Evolutionary conservation across 2,329 filamentous ascomycete species (phyloP).

Genomic region (Tolypocladium album): DNA sequence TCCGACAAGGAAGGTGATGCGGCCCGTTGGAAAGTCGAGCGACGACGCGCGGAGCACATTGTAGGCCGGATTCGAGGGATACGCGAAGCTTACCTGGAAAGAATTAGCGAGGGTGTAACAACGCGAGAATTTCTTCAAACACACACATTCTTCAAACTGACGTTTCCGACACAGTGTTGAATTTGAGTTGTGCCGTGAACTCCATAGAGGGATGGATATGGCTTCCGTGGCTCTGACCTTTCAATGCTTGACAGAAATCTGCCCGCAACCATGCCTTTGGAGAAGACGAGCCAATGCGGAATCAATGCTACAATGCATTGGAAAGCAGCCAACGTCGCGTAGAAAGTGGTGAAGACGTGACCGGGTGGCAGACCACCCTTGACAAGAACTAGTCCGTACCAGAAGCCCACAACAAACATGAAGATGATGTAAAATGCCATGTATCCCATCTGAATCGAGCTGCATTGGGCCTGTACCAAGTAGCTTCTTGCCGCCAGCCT

Average conservation of each 20-base stretch:
- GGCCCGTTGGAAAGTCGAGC: conserved; percentile 60
- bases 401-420: conserved; percentile 85
- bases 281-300: conserved; percentile 65
- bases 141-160: conserved; percentile 58
- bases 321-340: conserved; percentile 65
- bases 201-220: background rate
- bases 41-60: conserved; percentile 49
- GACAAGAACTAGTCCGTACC: conserved; percentile 69
- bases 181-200: conserved; percentile 16
- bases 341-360: conserved; percentile 73
- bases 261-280: conserved; percentile 70
- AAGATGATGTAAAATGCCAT: conserved; percentile 63
- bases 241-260: conserved; percentile 44
- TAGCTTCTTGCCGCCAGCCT: conserved; percentile 52
- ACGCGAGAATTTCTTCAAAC: background rate
- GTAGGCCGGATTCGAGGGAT: conserved; percentile 57
- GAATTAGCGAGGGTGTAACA: background rate
- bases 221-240: background rate
- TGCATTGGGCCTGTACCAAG: conserved; percentile 54
- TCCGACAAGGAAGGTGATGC: conserved; percentile 73
- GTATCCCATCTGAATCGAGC: conserved; percentile 61
- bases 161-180: conserved; percentile 47
- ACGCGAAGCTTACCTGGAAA: conserved; percentile 65
- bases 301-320: conserved; percentile 65
- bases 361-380: conserved; percentile 49